phyloP scores from a whole-genome alignment of 2,329 filamentous ascomycete species.

The Sporothrix pseudoabietina region DNA sequence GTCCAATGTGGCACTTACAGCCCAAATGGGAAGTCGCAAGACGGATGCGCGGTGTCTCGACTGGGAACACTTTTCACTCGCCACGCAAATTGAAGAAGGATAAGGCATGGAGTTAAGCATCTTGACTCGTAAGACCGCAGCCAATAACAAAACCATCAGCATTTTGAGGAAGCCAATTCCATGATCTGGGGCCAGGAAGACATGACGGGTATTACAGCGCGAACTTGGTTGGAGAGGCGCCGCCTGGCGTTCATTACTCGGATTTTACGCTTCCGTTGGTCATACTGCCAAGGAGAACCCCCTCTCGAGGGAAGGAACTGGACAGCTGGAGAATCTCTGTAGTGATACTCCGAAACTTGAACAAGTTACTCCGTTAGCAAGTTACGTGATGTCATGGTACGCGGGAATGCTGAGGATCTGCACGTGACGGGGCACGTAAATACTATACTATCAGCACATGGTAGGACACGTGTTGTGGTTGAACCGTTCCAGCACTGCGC shows the following conservation, averaged over 20 bases:
- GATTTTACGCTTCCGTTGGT: not conserved
- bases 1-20: not conserved
- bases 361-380: not conserved
- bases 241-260: not conserved
- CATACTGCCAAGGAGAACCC: not conserved
- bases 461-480: not conserved
- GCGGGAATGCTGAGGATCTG: not conserved
- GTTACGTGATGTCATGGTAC: not conserved
- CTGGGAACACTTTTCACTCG: not conserved
- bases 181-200: not conserved
- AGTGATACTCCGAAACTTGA: slow-evolving; percentile 12
- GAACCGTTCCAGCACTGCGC: not conserved
- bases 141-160: not conserved
- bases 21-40: not conserved
- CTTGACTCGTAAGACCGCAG: not conserved
- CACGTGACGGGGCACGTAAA: not conserved
- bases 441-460: not conserved
- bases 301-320: not conserved
- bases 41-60: not conserved
- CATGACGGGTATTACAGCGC: not conserved
- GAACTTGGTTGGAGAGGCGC: not conserved
- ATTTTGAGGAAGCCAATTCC: not conserved
- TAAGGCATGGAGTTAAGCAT: not conserved
- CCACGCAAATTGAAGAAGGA: not conserved
- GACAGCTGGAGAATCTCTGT: no score